Conservation (phyloP, 2,329 filamentous ascomycete genomes). For the Xylaria sp. region DNA sequence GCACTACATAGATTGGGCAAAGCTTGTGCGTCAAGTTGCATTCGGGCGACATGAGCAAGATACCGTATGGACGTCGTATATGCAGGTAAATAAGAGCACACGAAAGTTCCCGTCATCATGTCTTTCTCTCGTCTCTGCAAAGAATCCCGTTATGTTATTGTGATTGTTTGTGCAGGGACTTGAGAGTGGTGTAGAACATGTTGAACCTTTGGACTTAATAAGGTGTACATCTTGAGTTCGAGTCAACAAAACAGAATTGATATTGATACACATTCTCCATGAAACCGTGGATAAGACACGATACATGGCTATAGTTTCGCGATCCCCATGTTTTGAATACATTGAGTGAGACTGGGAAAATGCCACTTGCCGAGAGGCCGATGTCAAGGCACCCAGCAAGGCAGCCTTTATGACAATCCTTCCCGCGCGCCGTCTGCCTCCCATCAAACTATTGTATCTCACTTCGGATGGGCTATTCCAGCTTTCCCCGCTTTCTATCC, state of each 20-base stretch:
- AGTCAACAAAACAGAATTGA: background rate
- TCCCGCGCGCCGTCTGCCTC: background rate
- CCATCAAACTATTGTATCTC: slow-evolving; percentile 1
- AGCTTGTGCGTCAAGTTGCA: slow-evolving; percentile 1
- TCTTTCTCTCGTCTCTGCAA: background rate
- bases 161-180: background rate
- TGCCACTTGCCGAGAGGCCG: slow-evolving; percentile 9
- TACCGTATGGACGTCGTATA: slow-evolving; percentile 22
- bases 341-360: background rate
- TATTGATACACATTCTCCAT: background rate
- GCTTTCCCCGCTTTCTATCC: slow-evolving; percentile 23
- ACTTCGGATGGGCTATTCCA: background rate
- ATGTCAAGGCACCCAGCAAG: slow-evolving; percentile 24
- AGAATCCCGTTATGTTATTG: background rate
- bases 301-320: background rate
- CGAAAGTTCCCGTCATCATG: background rate
- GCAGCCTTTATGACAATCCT: slow-evolving; percentile 11
- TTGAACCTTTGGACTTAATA: background rate
- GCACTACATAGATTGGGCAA: slow-evolving; percentile 4
- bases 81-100: slow-evolving; percentile 11
- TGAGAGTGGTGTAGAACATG: background rate
- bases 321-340: background rate
- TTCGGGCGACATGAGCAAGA: background rate
- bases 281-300: background rate
- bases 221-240: background rate